Conservation (phyloP, 2,329 filamentous ascomycete genomes). For the Epichloe sibirici region DNA sequence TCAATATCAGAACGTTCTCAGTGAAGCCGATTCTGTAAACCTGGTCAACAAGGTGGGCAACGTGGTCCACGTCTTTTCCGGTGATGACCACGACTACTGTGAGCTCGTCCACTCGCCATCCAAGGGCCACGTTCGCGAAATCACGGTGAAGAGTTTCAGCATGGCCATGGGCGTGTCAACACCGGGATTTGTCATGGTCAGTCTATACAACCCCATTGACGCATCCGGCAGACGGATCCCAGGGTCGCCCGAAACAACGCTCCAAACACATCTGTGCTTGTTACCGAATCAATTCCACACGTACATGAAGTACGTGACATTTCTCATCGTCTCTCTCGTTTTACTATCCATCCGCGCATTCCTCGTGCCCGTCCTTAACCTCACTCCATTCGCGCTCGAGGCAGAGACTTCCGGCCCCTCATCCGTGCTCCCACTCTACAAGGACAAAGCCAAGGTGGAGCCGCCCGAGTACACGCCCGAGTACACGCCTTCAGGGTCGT, state of each 20-base stretch:
- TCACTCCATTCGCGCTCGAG: slow-evolving; percentile 42
- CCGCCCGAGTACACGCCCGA: slow-evolving; percentile 22
- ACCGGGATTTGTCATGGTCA: slow-evolving; percentile 79
- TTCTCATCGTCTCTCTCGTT: slow-evolving; percentile 42
- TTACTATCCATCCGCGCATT: slow-evolving; percentile 41
- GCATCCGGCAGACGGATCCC: slow-evolving; percentile 36
- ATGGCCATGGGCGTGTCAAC: slow-evolving; percentile 92
- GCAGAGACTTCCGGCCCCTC: slow-evolving; percentile 17
- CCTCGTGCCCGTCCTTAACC: slow-evolving; percentile 41
- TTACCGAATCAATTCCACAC: slow-evolving; percentile 79
- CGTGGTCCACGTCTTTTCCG: slow-evolving; percentile 77
- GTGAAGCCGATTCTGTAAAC: slow-evolving; percentile 59
- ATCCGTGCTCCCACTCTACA: slow-evolving; percentile 30
- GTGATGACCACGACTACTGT: slow-evolving; percentile 97
- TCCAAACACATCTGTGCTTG: slow-evolving; percentile 84
- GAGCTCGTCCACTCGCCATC: slow-evolving; percentile 68
- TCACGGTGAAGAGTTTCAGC: slow-evolving; percentile 88
- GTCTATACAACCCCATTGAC: slow-evolving; percentile 85
- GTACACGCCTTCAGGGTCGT: not conserved
- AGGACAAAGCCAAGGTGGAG: slow-evolving; percentile 43
- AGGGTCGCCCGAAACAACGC: slow-evolving; percentile 38
- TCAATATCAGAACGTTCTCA: slow-evolving; percentile 94
- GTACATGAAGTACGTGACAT: slow-evolving; percentile 63
- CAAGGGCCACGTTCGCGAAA: slow-evolving; percentile 58
- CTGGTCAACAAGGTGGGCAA: slow-evolving; percentile 70